Percentiles rank a stretch among this genome's conserved stretches.
phyloP scores from a whole-genome alignment of 108 stramenopile genomes.

The Stephanodiscus minutulus region DNA sequence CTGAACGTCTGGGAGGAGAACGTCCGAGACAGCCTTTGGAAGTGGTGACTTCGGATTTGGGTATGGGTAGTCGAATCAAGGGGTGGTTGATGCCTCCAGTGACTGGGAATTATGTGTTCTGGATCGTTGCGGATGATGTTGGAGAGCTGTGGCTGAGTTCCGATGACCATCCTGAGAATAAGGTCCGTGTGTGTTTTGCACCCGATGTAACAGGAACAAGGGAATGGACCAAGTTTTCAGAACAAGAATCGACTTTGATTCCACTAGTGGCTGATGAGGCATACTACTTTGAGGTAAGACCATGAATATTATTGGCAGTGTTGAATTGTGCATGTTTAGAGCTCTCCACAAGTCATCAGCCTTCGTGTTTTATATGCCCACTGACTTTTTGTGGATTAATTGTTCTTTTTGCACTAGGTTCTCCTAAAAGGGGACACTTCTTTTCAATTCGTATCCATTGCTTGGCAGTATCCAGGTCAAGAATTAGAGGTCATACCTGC shows the following conservation, averaged over 20 bases:
- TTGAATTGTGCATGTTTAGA: too few species aligned
- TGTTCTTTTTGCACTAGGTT: conserved; percentile 2
- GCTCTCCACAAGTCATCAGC: too few species aligned
- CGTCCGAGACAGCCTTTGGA: too few species aligned
- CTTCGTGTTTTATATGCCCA: too few species aligned
- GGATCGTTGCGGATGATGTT: conserved; percentile 25
- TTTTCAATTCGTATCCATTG: neutral
- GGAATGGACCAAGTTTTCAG: conserved; percentile 12
- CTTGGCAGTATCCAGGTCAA: conserved; percentile 13
- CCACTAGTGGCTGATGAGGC: conserved; percentile 1
- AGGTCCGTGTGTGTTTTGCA: neutral
- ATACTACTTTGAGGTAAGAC: too few species aligned
- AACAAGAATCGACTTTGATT: conserved; percentile 16
- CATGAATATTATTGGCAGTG: too few species aligned
- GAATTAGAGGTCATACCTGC: conserved; percentile 4
- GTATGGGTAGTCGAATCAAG: conserved; percentile 20
- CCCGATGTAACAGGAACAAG: neutral
- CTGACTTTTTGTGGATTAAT: too few species aligned
- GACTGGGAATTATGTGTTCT: conserved; percentile 21
- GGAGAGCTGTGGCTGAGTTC: conserved; percentile 21
- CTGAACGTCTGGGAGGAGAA: neutral
- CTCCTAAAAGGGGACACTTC: neutral
- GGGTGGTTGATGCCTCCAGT: conserved; percentile 20
- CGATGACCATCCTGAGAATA: neutral
- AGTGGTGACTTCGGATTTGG: too few species aligned